A percentile compares a stretch with the other conserved stretches of the same genome.
These are phyloP conservation scores for Scytalidium sp. DNA, from an alignment of 2,329 filamentous ascomycete species.

Conservation along the genomic window DNA sequence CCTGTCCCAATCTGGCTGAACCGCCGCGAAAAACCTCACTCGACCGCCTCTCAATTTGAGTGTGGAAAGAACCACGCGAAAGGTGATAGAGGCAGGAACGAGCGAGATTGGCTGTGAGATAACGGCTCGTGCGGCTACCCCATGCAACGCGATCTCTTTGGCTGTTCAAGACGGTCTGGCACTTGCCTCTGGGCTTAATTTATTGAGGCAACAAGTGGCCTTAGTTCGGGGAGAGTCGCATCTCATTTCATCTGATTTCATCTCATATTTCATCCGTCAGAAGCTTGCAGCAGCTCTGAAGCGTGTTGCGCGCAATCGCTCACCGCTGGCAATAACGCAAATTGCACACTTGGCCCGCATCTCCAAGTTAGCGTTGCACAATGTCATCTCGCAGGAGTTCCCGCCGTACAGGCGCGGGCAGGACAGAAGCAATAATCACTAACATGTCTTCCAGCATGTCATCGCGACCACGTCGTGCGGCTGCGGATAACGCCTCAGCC, in stretches of 20 bases:
- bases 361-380: too few relatives aligned
- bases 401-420: slow-evolving; percentile 24
- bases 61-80: neutral
- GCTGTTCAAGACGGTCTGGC: neutral
- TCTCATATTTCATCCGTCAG: neutral
- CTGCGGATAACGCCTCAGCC: slow-evolving; percentile 18
- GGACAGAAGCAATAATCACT: slow-evolving; percentile 24
- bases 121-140: neutral
- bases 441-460: slow-evolving; percentile 19
- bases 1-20: neutral
- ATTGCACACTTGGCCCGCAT: neutral
- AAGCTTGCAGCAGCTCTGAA: neutral
- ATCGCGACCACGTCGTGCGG: slow-evolving; percentile 24
- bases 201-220: neutral
- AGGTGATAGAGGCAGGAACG: neutral
- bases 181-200: neutral
- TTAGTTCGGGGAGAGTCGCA: neutral
- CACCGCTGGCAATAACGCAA: neutral
- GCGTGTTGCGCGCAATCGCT: neutral
- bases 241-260: neutral
- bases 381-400: slow-evolving; percentile 26
- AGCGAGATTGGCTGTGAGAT: neutral
- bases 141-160: neutral
- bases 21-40: neutral
- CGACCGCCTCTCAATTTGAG: neutral